Conservation (phyloP, 176 grass and related monocot genomes). For the Poa annua region DNA sequence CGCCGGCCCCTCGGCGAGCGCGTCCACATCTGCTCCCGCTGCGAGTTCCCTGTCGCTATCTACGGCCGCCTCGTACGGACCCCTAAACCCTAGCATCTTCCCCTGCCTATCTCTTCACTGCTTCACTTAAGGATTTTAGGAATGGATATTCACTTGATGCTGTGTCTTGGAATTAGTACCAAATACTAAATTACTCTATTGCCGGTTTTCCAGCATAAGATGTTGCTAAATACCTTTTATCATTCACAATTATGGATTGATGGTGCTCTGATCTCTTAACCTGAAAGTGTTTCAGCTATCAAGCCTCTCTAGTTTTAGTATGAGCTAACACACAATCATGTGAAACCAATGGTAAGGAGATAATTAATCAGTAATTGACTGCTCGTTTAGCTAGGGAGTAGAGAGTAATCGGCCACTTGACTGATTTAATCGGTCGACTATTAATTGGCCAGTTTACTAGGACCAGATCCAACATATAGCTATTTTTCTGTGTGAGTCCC, state of each 20-base stretch:
- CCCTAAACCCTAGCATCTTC: constrained; percentile 26
- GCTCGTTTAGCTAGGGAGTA: too few species aligned
- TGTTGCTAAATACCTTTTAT: neutral
- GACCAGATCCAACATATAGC: too few species aligned
- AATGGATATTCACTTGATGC: neutral
- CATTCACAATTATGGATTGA: neutral
- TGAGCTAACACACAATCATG: neutral
- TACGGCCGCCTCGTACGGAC: constrained; percentile 80
- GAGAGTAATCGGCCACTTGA: too few species aligned
- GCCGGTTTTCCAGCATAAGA: neutral
- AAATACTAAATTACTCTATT: neutral
- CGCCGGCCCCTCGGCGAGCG: constrained; percentile 79
- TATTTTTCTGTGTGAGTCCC: too few species aligned
- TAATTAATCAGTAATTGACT: too few species aligned
- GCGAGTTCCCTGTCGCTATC: constrained; percentile 81
- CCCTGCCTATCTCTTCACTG: neutral
- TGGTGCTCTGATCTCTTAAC: constrained; percentile 1
- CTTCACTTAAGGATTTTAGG: neutral
- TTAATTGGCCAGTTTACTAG: too few species aligned
- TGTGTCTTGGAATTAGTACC: neutral
- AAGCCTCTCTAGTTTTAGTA: neutral
- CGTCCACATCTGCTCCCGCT: constrained; percentile 85
- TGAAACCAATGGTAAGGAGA: neutral
- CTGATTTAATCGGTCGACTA: too few species aligned
- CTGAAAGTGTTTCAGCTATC: neutral